These are phyloP conservation scores for Mayamaea pseudoterrestris DNA, from an alignment of 108 stramenopile species.

Conservation along the genomic window DNA sequence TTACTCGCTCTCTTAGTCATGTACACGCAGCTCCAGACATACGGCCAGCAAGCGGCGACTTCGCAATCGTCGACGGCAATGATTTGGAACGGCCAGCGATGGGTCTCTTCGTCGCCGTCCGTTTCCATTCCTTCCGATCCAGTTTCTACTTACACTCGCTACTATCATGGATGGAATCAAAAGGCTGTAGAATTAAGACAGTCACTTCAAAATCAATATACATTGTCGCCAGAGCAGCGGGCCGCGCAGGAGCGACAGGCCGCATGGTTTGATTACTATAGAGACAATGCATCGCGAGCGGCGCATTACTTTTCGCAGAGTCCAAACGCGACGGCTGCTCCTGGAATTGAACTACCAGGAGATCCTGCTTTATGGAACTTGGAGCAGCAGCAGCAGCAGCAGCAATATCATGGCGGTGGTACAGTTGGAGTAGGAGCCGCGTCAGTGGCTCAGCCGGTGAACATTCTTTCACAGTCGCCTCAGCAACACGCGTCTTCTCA, in stretches of 20 bases:
- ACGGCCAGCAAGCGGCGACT: no score
- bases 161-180: constrained; percentile 50
- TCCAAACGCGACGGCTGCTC: constrained; percentile 22
- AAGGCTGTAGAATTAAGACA: constrained; percentile 1
- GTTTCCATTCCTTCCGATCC: no score
- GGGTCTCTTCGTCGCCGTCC: no score
- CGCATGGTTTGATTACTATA: constrained; percentile 55
- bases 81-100: no score
- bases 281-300: constrained; percentile 32
- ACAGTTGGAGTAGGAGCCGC: constrained; percentile 6
- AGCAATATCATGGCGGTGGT: constrained; percentile 2
- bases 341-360: constrained; percentile 42
- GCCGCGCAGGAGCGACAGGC: constrained; percentile 15
- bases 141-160: constrained; percentile 37
- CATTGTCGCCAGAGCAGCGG: constrained; percentile 4
- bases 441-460: constrained; percentile 1
- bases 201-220: not conserved
- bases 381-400: constrained; percentile 6
- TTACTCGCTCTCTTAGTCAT: no score
- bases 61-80: no score
- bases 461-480: not conserved
- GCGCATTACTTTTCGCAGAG: constrained; percentile 50
- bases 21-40: no score
- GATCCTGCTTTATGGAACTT: constrained; percentile 8
- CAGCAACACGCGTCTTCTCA: not conserved